Percentiles rank a stretch among this genome's conserved stretches.
Evolutionary conservation across 345 rosid species (phyloP).

Genomic region (Eucalyptus cladocalyx): DNA sequence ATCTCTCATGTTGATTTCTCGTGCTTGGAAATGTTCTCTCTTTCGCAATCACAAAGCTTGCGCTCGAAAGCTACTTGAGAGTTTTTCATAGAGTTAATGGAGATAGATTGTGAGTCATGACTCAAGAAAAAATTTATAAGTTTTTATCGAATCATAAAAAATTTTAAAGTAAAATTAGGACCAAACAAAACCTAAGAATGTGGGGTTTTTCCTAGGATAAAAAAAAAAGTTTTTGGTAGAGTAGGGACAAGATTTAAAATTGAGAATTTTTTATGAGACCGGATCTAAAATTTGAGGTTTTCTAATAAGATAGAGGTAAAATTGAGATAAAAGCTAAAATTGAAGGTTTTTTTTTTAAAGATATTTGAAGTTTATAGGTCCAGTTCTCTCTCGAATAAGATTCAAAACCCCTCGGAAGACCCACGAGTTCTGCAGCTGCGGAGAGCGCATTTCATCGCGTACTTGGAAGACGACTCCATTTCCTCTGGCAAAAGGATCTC

Average conservation of each 20-base stretch:
- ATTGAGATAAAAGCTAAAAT: too few species aligned
- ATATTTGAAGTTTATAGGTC: neutral
- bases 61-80: accelerated
- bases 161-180: too few species aligned
- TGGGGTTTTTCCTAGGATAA: too few species aligned
- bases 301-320: too few species aligned
- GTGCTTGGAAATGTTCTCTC: accelerated
- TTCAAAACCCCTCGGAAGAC: neutral
- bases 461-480: neutral
- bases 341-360: accelerated
- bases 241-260: too few species aligned
- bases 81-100: accelerated
- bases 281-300: too few species aligned
- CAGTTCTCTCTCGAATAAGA: neutral
- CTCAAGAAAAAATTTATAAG: too few species aligned
- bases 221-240: too few species aligned
- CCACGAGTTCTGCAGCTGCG: neutral
- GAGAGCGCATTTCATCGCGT: neutral
- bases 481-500: neutral
- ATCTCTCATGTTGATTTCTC: too few species aligned
- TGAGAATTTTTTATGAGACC: too few species aligned
- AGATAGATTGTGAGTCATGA: too few species aligned
- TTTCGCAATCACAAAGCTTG: accelerated
- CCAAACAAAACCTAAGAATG: accelerated
- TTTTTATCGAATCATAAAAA: accelerated